A percentile compares a stretch with the other conserved stretches of the same genome.
phyloP scores from a whole-genome alignment of 2,329 filamentous ascomycete genomes.

The Polytolypa hystricis region DNA sequence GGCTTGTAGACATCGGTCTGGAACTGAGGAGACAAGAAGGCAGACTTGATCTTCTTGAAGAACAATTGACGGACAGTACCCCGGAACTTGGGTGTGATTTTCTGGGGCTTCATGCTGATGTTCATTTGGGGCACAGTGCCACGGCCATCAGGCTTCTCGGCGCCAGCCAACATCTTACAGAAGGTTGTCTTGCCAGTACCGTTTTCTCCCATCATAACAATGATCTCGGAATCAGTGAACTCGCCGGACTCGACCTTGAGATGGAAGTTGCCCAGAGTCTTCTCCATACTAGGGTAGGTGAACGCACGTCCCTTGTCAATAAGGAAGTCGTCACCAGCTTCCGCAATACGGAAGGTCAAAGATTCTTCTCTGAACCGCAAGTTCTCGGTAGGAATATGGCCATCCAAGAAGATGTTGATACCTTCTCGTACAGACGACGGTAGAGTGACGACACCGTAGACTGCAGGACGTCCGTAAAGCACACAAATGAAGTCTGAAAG shows the following conservation, averaged over 20 bases:
- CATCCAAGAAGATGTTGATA: conserved; percentile 98
- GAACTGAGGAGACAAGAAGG: conserved; percentile 94
- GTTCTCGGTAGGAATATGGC: conserved; percentile 96
- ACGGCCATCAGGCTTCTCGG: conserved; percentile 75
- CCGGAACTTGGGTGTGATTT: conserved; percentile 95
- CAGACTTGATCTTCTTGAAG: conserved; percentile 98
- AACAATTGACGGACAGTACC: conserved; percentile 95
- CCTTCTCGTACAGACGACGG: conserved; percentile 94
- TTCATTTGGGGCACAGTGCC: conserved; percentile 80
- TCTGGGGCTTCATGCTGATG: conserved; percentile 99
- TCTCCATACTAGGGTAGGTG: conserved; percentile 80
- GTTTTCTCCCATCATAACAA: conserved; percentile 99
- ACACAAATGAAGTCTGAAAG: conserved; percentile 98
- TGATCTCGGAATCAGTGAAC: conserved; percentile 96
- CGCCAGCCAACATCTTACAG: conserved; percentile 89
- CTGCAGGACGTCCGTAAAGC: conserved; percentile 86
- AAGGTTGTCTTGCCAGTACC: conserved; percentile 99
- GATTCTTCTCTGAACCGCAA: conserved; percentile 96
- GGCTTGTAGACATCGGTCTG: conserved; percentile 99
- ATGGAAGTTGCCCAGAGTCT: conserved; percentile 82
- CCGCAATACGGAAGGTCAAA: conserved; percentile 85
- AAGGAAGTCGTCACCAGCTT: conserved; percentile 79
- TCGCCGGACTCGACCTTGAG: conserved; percentile 69
- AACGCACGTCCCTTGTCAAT: conserved; percentile 77
- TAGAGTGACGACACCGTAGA: conserved; percentile 95